phyloP scores from a whole-genome alignment of 495 filamentous ascomycete genomes.

The Beverwykella pulmonaria region DNA sequence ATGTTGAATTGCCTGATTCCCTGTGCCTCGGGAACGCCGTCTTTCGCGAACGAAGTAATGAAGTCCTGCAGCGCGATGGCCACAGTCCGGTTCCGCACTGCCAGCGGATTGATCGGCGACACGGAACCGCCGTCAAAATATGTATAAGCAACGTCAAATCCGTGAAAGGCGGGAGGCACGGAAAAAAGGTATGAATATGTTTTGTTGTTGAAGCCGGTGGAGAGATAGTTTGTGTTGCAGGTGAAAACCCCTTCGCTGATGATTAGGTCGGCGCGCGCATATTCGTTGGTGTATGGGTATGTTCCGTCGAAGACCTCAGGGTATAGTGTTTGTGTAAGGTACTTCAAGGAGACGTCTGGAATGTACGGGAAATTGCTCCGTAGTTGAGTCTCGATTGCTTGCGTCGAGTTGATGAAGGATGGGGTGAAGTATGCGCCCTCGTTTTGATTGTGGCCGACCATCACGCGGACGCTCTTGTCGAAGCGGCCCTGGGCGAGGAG shows the following conservation, averaged over 20 bases:
- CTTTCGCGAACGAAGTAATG: constrained; percentile 58
- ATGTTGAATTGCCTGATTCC: constrained; percentile 48
- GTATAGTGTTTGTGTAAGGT: constrained; percentile 48
- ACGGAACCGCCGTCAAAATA: constrained; percentile 42
- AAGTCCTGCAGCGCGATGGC: constrained; percentile 63
- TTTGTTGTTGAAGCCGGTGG: constrained; percentile 52
- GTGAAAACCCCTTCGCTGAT: constrained; percentile 45
- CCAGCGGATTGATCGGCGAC: constrained; percentile 8
- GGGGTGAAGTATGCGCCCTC: constrained; percentile 58
- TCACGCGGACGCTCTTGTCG: constrained; percentile 56
- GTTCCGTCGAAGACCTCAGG: constrained; percentile 41
- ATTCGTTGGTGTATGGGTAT: constrained; percentile 20
- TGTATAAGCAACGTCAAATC: constrained; percentile 57
- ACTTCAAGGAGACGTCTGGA: constrained; percentile 33
- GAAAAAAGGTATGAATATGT: constrained; percentile 64
- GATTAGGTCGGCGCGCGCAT: constrained; percentile 42
- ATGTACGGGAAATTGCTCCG: constrained; percentile 13
- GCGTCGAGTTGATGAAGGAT: constrained; percentile 45
- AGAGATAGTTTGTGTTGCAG: constrained; percentile 55
- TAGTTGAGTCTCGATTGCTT: constrained; percentile 10
- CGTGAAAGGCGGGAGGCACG: constrained; percentile 61
- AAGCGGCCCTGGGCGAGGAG: constrained; percentile 61
- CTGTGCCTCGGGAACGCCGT: constrained; percentile 51
- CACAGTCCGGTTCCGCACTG: constrained; percentile 50
- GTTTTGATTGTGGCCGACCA: constrained; percentile 59